Evolutionary conservation across 495 filamentous ascomycete genomes (phyloP), one percentile per base, ranked within the genome.

Genomic region (Xeromyces bisporus): DNA sequence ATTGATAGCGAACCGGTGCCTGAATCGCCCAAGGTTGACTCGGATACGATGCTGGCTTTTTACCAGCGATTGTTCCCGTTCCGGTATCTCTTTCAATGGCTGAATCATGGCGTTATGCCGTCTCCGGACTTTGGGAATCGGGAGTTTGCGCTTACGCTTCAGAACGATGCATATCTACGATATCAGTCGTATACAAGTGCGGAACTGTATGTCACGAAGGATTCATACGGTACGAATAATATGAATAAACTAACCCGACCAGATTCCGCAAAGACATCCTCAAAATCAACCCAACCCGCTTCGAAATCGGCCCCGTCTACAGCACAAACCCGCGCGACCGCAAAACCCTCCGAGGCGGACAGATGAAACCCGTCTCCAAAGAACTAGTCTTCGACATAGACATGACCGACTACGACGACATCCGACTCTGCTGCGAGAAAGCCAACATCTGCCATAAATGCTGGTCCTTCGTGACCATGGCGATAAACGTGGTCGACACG

Each of bases 321-420:
- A 79, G 67, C 20, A 75, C 85, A 16, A 93, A 94, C 50, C 89
- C 91, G 0, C 78, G 84, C 33, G 89, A 96, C 36, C 80, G 91
- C 42, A 97, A 97, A 55, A 72, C 71, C 0, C 55, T 93, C 4
- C 72, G 75, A 26, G 48, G 50, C 8, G 56, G 53, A 2, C 56
- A 62, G 38, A 54, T 64, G 49, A 93, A 91, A 52, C 86, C 89
- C 2, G 49, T 91, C 2, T 61, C 75, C 1, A 96, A 96, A 47
- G 89, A 97, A 52, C 56, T 97, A 10, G 91, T 93, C 38, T 96
- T 97, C 57, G 89, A 97, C 75, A 93, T 97, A 41, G 89, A 97
- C 69, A 66, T 97, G 66, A 94, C 87, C 16, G 89, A 96, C 59
- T 97, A 97, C 53, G 89, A 97, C 47, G 80, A 92, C 28, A 80